phyloP scores from a whole-genome alignment of 176 grass and related monocot species.

The Cymbopogon citratus region DNA sequence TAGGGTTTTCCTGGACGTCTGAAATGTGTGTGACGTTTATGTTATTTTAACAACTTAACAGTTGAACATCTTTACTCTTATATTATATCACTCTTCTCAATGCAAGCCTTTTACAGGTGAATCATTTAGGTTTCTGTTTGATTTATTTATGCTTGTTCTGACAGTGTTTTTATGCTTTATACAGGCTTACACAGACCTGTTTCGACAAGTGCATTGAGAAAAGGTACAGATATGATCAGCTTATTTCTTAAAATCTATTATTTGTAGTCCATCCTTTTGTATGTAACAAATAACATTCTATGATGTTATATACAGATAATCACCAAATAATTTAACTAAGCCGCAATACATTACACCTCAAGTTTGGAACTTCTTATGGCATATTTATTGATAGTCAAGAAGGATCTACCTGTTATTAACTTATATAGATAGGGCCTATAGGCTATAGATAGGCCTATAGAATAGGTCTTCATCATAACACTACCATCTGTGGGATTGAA shows the following conservation, averaged over 20 bases:
- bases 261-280: neutral
- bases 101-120: neutral
- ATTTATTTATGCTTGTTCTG: slow-evolving; percentile 7
- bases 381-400: neutral
- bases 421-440: too few relatives aligned
- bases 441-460: too few relatives aligned
- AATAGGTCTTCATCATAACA: too few relatives aligned
- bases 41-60: neutral
- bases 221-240: slow-evolving; percentile 43
- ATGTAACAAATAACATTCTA: neutral
- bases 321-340: neutral
- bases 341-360: neutral
- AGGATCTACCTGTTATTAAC: too few relatives aligned
- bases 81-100: slow-evolving; percentile 9
- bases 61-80: neutral
- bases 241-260: neutral
- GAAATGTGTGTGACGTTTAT: neutral
- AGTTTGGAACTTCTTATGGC: neutral
- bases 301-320: neutral
- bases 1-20: neutral
- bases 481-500: slow-evolving; percentile 5
- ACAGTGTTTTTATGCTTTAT: slow-evolving; percentile 13
- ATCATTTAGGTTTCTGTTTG: slow-evolving; percentile 2
- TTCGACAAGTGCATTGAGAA: slow-evolving; percentile 90
- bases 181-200: slow-evolving; percentile 75